Evolutionary conservation across 1,284 basidiomycete species (phyloP).

Genomic region (Moniliella sp.): DNA sequence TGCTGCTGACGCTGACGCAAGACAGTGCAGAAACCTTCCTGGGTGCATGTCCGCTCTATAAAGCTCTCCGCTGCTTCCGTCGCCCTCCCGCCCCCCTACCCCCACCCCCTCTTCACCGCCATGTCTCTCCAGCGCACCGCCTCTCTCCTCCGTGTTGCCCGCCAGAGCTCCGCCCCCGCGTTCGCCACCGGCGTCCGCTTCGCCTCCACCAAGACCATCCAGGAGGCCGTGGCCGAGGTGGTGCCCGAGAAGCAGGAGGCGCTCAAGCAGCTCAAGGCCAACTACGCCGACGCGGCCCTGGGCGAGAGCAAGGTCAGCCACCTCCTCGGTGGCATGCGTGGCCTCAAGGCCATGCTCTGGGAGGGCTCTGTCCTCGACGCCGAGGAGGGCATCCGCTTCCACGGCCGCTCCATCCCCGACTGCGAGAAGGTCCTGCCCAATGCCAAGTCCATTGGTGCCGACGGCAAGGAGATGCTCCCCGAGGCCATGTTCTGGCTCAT

Average conservation of each 20-base stretch:
- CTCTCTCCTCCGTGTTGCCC: too few relatives aligned
- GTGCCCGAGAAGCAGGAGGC: slow-evolving; percentile 31
- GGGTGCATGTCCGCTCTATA: too few relatives aligned
- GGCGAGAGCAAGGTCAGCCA: slow-evolving; percentile 28
- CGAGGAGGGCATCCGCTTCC: slow-evolving; percentile 32
- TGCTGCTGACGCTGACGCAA: too few relatives aligned
- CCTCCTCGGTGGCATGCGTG: slow-evolving; percentile 33
- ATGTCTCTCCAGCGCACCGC: too few relatives aligned
- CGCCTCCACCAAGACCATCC: slow-evolving; percentile 26
- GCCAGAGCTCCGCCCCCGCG: slow-evolving; percentile 18
- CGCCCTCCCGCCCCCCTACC: too few relatives aligned
- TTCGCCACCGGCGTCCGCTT: slow-evolving; percentile 16
- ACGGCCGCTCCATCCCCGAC: slow-evolving; percentile 30
- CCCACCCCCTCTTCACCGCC: too few relatives aligned
- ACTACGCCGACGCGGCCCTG: slow-evolving; percentile 21
- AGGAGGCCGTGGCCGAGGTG: slow-evolving; percentile 29
- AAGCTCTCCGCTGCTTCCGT: too few relatives aligned
- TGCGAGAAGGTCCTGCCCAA: slow-evolving; percentile 30
- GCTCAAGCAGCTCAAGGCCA: slow-evolving; percentile 28
- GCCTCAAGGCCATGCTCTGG: slow-evolving; percentile 34
- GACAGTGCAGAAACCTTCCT: too few relatives aligned
- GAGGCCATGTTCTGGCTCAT: slow-evolving; percentile 34
- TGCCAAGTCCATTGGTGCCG: slow-evolving; percentile 23
- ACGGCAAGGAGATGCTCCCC: slow-evolving; percentile 32
- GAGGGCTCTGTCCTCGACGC: slow-evolving; percentile 32